A percentile compares a stretch with the other conserved stretches of the same genome.
Evolutionary conservation across 495 filamentous ascomycete species (phyloP).

Genomic region (Aspergillus affinis): DNA sequence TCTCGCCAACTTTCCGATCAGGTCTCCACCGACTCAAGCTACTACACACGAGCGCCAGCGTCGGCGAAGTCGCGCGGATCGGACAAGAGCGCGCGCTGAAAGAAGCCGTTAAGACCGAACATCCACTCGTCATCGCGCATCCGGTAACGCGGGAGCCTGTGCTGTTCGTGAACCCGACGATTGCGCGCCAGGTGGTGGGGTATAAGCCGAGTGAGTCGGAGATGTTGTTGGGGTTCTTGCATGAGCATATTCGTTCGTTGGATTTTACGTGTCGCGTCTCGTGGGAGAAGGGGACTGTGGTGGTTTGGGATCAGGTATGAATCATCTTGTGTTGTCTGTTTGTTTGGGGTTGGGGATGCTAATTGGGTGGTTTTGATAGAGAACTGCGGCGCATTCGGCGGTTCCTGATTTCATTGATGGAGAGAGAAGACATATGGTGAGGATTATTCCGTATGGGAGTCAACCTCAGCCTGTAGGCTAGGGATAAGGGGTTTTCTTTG

Average conservation of each 20-base stretch:
- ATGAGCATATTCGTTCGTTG: constrained; percentile 16
- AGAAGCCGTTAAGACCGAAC: constrained; percentile 14
- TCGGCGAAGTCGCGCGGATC: constrained; percentile 12
- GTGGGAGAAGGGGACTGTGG: constrained; percentile 14
- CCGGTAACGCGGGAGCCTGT: constrained; percentile 13
- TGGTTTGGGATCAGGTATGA: constrained; percentile 17
- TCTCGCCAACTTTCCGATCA: constrained; percentile 11
- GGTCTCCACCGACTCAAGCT: constrained; percentile 11
- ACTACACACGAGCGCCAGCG: constrained; percentile 14
- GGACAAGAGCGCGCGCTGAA: constrained; percentile 14
- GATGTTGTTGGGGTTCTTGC: constrained; percentile 8
- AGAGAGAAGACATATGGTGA: constrained; percentile 13
- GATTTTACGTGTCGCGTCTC: constrained; percentile 11
- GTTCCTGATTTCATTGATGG: constrained; percentile 17
- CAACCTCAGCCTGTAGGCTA: constrained; percentile 1
- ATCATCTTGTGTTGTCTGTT: background rate
- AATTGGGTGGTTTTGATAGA: constrained; percentile 3
- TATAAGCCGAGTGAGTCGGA: constrained; percentile 15
- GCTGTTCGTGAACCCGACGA: constrained; percentile 16
- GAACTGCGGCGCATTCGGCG: constrained; percentile 11
- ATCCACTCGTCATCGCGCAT: constrained; percentile 13
- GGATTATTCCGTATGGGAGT: constrained; percentile 16
- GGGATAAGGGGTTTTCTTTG: background rate
- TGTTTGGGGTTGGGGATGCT: background rate
- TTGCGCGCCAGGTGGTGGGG: constrained; percentile 12